phyloP scores from a whole-genome alignment of 2,329 filamentous ascomycete species.

The Beauveria caledonica region DNA sequence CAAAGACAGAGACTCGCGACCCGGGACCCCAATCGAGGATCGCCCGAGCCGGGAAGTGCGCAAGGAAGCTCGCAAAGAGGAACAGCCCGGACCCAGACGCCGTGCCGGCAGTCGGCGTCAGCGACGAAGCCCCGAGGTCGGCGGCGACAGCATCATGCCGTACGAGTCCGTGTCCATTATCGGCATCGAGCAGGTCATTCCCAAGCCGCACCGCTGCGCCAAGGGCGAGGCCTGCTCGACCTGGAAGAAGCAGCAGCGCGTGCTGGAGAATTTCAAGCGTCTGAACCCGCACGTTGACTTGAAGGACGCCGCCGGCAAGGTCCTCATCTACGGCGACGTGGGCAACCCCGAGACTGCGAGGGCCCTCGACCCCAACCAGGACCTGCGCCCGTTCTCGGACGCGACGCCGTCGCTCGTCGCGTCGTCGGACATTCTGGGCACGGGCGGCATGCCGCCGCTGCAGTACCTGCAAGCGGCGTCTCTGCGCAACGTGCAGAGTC shows the following conservation, averaged over 20 bases:
- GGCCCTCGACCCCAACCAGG: constrained; percentile 43
- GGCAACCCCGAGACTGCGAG: constrained; percentile 63
- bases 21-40: constrained; percentile 55
- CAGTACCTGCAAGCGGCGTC: constrained; percentile 65
- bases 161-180: constrained; percentile 85
- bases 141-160: constrained; percentile 63
- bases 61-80: constrained; percentile 35
- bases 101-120: constrained; percentile 32
- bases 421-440: constrained; percentile 82
- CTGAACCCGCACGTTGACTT: constrained; percentile 61
- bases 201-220: constrained; percentile 73
- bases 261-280: constrained; percentile 65
- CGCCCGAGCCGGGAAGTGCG: constrained; percentile 42
- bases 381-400: constrained; percentile 62
- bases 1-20: constrained; percentile 42
- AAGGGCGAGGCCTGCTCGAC: constrained; percentile 83
- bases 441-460: constrained; percentile 53
- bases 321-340: constrained; percentile 71
- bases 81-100: constrained; percentile 25
- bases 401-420: constrained; percentile 75
- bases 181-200: constrained; percentile 81
- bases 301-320: constrained; percentile 47
- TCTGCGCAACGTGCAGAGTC: constrained; percentile 59
- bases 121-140: constrained; percentile 21
- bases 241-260: constrained; percentile 70